phyloP scores from a whole-genome alignment of 305 asterid genomes.

The Fraxinus sp. region DNA sequence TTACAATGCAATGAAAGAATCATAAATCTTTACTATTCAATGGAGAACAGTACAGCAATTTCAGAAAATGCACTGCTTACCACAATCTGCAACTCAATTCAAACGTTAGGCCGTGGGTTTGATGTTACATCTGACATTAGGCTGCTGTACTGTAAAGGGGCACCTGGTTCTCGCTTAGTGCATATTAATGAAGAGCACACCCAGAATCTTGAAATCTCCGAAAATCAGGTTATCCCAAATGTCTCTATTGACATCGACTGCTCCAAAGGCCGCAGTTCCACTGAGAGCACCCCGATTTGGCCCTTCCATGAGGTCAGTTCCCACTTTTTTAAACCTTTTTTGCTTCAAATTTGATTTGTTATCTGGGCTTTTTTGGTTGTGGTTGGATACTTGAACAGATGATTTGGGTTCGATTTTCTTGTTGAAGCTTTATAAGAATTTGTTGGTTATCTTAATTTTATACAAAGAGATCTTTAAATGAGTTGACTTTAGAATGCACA shows the following conservation, averaged over 20 bases:
- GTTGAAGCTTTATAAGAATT: neutral
- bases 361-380: neutral
- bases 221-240: constrained; percentile 60
- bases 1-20: constrained; percentile 26
- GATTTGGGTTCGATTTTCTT: neutral
- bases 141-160: constrained; percentile 89
- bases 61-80: constrained; percentile 63
- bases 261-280: constrained; percentile 41
- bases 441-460: neutral
- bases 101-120: constrained; percentile 95
- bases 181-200: constrained; percentile 58
- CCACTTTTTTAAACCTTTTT: neutral
- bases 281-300: constrained; percentile 63
- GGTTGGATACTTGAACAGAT: neutral
- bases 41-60: constrained; percentile 39
- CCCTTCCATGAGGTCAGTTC: constrained; percentile 73
- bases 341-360: neutral
- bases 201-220: constrained; percentile 53
- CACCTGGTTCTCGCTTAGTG: constrained; percentile 81
- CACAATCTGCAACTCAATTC: constrained; percentile 83
- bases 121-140: constrained; percentile 98
- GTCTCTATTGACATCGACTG: constrained; percentile 78
- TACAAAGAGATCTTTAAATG: neutral
- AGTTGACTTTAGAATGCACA: neutral
- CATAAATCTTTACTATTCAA: constrained; percentile 36